Percentiles rank a stretch among this genome's conserved stretches.
Conservation (phyloP, 176 grass and related monocot genomes). For the Areca catechu region DNA sequence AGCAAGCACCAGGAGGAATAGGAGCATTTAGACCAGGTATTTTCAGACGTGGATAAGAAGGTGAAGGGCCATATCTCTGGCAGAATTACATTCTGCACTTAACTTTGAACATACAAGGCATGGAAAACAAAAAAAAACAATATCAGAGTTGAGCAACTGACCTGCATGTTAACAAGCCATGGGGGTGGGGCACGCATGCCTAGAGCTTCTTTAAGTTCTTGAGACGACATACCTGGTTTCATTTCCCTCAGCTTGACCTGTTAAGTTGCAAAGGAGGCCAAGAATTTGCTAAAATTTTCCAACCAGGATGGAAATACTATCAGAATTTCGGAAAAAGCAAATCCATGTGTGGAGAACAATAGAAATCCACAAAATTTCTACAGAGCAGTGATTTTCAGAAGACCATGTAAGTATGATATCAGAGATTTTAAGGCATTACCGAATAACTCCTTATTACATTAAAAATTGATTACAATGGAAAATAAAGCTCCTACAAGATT, state of each 20-base stretch:
- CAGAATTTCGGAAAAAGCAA: no score
- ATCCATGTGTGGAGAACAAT: no score
- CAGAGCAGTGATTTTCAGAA: no score
- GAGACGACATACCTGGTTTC: constrained; percentile 87
- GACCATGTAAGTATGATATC: no score
- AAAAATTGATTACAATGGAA: no score
- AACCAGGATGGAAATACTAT: no score
- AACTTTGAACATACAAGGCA: background rate
- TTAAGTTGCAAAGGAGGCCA: background rate
- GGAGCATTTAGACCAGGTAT: constrained; percentile 94
- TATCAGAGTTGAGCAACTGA: constrained; percentile 18
- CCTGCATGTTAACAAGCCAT: constrained; percentile 99
- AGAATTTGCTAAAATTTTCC: no score
- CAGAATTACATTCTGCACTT: background rate
- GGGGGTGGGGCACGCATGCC: constrained; percentile 95
- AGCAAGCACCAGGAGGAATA: constrained; percentile 75
- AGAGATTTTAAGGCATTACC: no score
- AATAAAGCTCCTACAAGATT: no score
- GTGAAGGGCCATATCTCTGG: constrained; percentile 85
- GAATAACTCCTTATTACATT: no score
- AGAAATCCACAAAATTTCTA: no score
- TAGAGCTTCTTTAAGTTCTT: constrained; percentile 94
- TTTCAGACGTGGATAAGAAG: constrained; percentile 88
- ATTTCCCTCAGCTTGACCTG: constrained; percentile 98
- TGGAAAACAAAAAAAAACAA: background rate